Percentiles rank a stretch among this genome's conserved stretches.
These are phyloP conservation scores for Rhodotorula graminis DNA, from an alignment of 768 basidiomycete species.

Conservation along the genomic window DNA sequence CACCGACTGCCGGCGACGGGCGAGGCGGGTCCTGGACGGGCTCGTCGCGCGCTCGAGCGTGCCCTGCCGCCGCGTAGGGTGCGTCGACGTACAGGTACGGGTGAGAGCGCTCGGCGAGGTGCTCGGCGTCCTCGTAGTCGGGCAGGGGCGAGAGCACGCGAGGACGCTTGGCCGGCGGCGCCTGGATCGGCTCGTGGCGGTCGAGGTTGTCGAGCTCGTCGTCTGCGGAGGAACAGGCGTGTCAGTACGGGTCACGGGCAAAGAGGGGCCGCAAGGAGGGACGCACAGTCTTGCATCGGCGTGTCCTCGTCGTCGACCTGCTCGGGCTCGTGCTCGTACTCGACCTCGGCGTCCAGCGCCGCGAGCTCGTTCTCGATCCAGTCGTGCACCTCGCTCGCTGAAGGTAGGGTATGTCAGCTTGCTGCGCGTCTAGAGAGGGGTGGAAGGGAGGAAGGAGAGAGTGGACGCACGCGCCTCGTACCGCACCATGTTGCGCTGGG, in stretches of 20 bases:
- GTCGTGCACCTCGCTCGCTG: not conserved
- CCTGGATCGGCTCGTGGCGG: not conserved
- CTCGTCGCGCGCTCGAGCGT: no score
- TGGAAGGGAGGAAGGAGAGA: not conserved
- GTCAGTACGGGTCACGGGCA: no score
- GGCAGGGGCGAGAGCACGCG: not conserved
- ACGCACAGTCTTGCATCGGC: not conserved
- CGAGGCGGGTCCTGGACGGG: no score
- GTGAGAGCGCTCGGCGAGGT: no score
- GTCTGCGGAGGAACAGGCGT: not conserved
- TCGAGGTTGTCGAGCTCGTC: no score
- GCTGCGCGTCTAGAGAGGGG: no score
- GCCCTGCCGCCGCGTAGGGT: no score
- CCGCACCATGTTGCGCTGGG: not conserved
- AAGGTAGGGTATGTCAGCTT: not conserved
- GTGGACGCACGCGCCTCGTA: conserved; percentile 9
- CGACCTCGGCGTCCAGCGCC: not conserved
- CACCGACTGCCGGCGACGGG: no score
- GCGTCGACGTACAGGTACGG: no score
- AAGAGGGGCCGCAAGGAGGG: not conserved
- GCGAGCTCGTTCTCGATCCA: not conserved
- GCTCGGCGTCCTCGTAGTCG: not conserved
- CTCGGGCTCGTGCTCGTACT: no score
- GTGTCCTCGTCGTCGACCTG: no score
- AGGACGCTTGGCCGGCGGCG: not conserved